Base-by-base conservation (phyloP, 176 grass and related monocot species). In the Hsuehochloa calcarea region DNA sequence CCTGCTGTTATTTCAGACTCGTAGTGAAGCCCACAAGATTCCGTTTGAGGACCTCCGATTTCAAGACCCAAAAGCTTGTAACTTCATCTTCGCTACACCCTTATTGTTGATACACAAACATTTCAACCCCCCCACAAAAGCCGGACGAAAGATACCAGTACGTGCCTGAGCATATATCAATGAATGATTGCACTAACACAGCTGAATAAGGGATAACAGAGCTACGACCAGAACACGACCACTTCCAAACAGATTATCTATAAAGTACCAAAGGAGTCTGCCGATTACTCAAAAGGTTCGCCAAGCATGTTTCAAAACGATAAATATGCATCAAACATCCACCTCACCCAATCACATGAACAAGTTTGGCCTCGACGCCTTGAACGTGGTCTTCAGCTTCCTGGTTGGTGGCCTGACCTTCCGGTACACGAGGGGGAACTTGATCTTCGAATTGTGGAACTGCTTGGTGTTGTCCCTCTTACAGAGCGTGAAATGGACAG, bases 391-490 rank as follows among this genome's bases (percentile, higher is more conserved):
- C 81, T 95, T 95, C 47, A 93, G 62, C 80, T 92, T 92, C 90
- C 93, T 93, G 43, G 78, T 92, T 13, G 93, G 87, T 0, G 93
- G 93, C 70, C 93, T 85, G 47, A 95, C 77, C 88, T 93, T 95
- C 69, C 85, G 89, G 80, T 84, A 93, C 58, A 95, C 86, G 1
- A 95, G 88, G n/a, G 93, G 90, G 85, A 95, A 95, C 85, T 93
- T 95, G 82, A 95, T 95, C 75, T 92, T 69, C 6, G 79, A 79
- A 27, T 95, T 92, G 75, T 95, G 93, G 86, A 95, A 93, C 74
- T 95, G 90, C 93, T 95, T 95, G 65, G 93, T 95, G 79, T 87
- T 93, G 65, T 95, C 93, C 38, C 93, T 86, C 88, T 95, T 93
- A 75, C 93, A 95, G 20, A 92, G 76, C 78, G 91, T 92, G 52